Evolutionary conservation across 169 alveolate genomes (phyloP).

Genomic region (Eimeria tenella): DNA sequence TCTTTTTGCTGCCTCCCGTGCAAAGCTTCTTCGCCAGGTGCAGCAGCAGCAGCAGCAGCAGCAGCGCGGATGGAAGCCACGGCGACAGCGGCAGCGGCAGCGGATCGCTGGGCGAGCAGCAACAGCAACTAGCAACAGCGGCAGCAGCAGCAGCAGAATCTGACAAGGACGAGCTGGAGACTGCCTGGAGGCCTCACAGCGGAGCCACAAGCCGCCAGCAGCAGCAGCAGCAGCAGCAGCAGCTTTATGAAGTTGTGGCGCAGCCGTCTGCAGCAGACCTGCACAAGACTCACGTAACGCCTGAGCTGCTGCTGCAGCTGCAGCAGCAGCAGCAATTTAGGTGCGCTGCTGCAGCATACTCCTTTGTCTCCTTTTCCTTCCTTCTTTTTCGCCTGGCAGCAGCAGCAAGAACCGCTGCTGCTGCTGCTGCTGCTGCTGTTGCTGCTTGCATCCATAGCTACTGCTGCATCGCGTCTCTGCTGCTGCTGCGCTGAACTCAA

Average conservation of each 20-base stretch:
- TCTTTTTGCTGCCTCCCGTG: constrained; percentile 11
- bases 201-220: not conserved
- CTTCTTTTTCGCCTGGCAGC: not conserved
- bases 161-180: not conserved
- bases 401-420: not conserved
- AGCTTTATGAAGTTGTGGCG: constrained; percentile 8
- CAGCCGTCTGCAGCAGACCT: constrained; percentile 23
- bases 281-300: not conserved
- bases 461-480: not conserved
- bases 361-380: not conserved
- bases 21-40: not conserved
- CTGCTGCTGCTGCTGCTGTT: constrained; percentile 6
- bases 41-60: constrained; percentile 9
- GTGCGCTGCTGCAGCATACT: not conserved
- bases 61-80: not conserved
- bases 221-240: constrained; percentile 17
- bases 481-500: not conserved
- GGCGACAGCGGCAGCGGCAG: not conserved
- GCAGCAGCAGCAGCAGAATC: constrained; percentile 35
- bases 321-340: constrained; percentile 28
- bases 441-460: not conserved
- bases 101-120: constrained; percentile 13
- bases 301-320: constrained; percentile 24
- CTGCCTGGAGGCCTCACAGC: not conserved
- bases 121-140: not conserved